Percentiles rank a stretch among this genome's conserved stretches.
These are phyloP conservation scores for Cystobasidiopsis lactophilus DNA, from an alignment of 768 basidiomycete genomes.

Conservation along the genomic window DNA sequence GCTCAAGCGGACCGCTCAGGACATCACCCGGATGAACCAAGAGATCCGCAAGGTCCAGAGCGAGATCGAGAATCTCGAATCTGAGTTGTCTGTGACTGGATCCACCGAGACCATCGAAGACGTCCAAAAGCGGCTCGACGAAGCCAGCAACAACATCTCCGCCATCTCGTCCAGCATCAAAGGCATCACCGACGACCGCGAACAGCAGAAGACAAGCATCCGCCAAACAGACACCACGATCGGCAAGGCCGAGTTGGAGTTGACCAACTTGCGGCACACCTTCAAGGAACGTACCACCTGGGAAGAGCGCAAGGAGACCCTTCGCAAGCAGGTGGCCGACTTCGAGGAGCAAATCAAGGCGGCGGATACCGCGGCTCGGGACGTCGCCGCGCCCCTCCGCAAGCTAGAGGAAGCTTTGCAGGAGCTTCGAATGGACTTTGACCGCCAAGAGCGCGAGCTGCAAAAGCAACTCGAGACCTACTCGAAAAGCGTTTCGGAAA, in stretches of 20 bases:
- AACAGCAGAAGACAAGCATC: constrained; percentile 24
- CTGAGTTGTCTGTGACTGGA: constrained; percentile 46
- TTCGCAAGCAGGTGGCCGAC: constrained; percentile 31
- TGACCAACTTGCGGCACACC: constrained; percentile 10
- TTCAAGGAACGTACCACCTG: constrained; percentile 14
- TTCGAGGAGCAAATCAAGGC: constrained; percentile 54
- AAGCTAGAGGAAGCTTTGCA: constrained; percentile 14
- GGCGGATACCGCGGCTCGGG: constrained; percentile 13
- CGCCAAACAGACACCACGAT: constrained; percentile 6
- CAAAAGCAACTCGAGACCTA: constrained; percentile 4
- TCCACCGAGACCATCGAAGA: constrained; percentile 64
- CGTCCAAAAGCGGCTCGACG: constrained; percentile 41
- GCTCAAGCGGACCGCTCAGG: constrained; percentile 41
- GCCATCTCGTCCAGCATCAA: constrained; percentile 27
- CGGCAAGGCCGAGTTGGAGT: constrained; percentile 11
- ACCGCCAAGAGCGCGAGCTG: constrained; percentile 6
- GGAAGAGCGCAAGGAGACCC: constrained; percentile 21
- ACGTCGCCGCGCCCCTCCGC: constrained; percentile 13
- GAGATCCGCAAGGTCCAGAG: constrained; percentile 31
- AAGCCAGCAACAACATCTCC: background rate
- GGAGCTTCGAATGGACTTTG: constrained; percentile 6
- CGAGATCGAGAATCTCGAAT: constrained; percentile 44
- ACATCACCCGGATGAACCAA: constrained; percentile 35
- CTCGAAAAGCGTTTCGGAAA: constrained; percentile 10
- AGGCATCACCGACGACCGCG: constrained; percentile 34